These are phyloP conservation scores for Hypoxylon fragiforme DNA, from an alignment of 495 filamentous ascomycete species.

Conservation along the genomic window DNA sequence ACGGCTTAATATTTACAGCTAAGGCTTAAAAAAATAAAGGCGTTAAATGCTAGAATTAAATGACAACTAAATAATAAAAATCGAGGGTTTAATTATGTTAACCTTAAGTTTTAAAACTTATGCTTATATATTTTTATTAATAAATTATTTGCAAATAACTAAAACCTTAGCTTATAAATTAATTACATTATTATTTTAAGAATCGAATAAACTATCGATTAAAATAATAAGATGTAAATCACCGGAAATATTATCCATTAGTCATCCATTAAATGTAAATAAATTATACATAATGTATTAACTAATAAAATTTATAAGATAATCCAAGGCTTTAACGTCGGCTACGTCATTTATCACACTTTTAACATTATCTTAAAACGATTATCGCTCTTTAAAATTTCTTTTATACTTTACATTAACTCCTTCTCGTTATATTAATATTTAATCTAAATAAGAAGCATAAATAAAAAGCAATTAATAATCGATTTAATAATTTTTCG, in stretches of 20 bases:
- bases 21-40: no score
- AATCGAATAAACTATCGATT: not conserved
- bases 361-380: not conserved
- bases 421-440: not conserved
- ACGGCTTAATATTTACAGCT: no score
- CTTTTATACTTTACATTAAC: not conserved
- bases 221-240: not conserved
- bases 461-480: no score
- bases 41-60: no score
- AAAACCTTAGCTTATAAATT: not conserved
- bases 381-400: not conserved
- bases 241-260: not conserved
- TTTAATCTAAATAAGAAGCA: not conserved
- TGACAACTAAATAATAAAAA: no score
- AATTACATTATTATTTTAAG: not conserved
- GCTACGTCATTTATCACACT: no score
- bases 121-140: not conserved
- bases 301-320: no score
- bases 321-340: no score
- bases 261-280: not conserved
- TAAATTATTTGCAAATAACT: not conserved
- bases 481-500: no score
- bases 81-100: no score
- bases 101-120: no score
- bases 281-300: no score